Evolutionary conservation across 768 basidiomycete genomes (phyloP), one percentile per base, ranked within the genome.

Genomic region (Phaffia australis): DNA sequence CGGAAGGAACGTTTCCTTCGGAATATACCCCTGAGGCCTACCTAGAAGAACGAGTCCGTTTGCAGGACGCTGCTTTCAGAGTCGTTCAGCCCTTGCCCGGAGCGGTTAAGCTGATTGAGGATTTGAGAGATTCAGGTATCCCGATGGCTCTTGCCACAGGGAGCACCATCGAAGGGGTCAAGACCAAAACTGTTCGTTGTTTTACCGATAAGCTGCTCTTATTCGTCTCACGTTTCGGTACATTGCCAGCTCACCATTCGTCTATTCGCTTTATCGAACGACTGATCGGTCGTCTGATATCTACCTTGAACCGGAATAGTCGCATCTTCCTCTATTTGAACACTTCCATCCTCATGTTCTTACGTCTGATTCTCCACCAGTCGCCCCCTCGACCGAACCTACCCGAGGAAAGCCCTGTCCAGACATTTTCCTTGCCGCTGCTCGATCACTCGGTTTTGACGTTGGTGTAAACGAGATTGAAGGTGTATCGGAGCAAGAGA

Each of bases 121-220:
- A 89, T 74, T 81, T 93, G 48, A 81, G 82, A 68, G 77, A 79
- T 64, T 82, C 87, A 75, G 74, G 79, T 42, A 80, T 91, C 25
- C 87, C 88, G 42, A 87, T 91, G 67, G 87, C 85, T 19, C 81
- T 92, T 60, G 89, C 89, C 11, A 91, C 89, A 1, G 84, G 87
- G 51, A 87, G 86, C 1, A 79, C 79, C 58, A 79, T 85, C 32
- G 79, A 83, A 48, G 87, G 86, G 72, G 86, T 83, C 70, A 76
- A 79, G 56, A 79, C 82, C 71, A 92, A 93, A 74, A 85, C 85
- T 0, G 78, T 75, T 2, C 42, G 66, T 62, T 27, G 23, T 30
- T 11, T 27, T 56, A 16, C 19, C 49, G 21, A 19, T 27, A 16
- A 46, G 23, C 19, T 3, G 23, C 23, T 54, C 50, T 21, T 54